phyloP scores from a whole-genome alignment of 345 rosid genomes.

The Populus nigra region DNA sequence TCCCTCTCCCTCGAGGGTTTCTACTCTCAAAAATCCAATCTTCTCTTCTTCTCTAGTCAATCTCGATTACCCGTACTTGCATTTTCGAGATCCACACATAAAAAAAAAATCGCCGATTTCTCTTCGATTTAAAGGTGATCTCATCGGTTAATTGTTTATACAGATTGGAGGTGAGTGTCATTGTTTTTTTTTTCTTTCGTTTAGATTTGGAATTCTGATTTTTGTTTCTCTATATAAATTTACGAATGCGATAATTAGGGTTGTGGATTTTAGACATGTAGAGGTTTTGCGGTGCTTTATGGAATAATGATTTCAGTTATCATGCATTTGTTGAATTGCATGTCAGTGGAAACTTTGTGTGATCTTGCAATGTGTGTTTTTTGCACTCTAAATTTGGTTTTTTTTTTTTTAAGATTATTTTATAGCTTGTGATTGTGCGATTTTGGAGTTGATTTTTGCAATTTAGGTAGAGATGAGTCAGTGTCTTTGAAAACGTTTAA shows the following conservation, averaged over 20 bases:
- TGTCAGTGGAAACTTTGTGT: neutral
- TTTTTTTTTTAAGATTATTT: neutral
- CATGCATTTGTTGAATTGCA: slow-evolving; percentile 12
- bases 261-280: neutral
- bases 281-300: neutral
- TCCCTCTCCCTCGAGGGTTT: slow-evolving; percentile 20
- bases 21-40: neutral
- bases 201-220: neutral
- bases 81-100: slow-evolving; percentile 19
- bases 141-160: slow-evolving; percentile 9
- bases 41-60: neutral
- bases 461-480: neutral
- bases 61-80: slow-evolving; percentile 15
- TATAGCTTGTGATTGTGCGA: neutral
- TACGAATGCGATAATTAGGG: neutral
- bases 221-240: neutral
- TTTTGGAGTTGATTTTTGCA: neutral
- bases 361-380: slow-evolving; percentile 12
- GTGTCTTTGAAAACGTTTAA: neutral
- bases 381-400: neutral
- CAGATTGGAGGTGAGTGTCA: slow-evolving; percentile 24
- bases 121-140: too few relatives aligned
- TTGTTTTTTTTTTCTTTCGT: neutral
- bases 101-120: slow-evolving; percentile 12
- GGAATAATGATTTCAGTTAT: neutral